Conservation (phyloP, 2,329 filamentous ascomycete genomes). For the Fonsecaea pedrosoi region DNA sequence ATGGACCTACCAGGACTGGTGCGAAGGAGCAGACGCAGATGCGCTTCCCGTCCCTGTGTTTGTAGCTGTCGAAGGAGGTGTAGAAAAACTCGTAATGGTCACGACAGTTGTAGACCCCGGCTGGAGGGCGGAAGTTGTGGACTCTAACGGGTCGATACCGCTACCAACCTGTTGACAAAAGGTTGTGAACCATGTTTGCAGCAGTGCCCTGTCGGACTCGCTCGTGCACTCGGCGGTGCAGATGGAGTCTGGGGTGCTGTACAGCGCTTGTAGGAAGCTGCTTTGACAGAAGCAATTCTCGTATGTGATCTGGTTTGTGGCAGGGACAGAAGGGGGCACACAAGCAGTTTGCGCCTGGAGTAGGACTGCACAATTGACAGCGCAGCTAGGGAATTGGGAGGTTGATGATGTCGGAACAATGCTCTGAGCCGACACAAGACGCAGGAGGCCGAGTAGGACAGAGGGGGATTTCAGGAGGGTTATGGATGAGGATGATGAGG, state of each 20-base stretch:
- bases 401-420: conserved; percentile 49
- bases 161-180: conserved; percentile 65
- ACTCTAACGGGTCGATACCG: conserved; percentile 43
- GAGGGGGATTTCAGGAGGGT: conserved; percentile 37
- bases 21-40: conserved; percentile 13
- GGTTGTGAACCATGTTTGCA: conserved; percentile 73
- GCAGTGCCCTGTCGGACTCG: conserved; percentile 59
- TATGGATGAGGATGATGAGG: background rate
- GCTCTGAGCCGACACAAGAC: conserved; percentile 39
- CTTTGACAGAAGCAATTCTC: conserved; percentile 77
- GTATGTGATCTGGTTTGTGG: conserved; percentile 61
- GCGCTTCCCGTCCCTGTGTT: conserved; percentile 31
- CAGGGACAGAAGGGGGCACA: conserved; percentile 63
- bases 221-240: conserved; percentile 67
- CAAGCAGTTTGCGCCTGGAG: conserved; percentile 76
- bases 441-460: conserved; percentile 39
- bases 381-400: conserved; percentile 67
- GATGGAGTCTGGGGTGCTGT: conserved; percentile 62
- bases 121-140: conserved; percentile 43
- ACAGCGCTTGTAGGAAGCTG: conserved; percentile 64
- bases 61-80: conserved; percentile 40
- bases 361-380: conserved; percentile 64
- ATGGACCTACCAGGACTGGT: conserved; percentile 35
- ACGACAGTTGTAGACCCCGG: conserved; percentile 35
- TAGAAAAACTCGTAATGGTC: conserved; percentile 36